Evolutionary conservation across 305 asterid genomes (phyloP).

Genomic region (Fraxinus sp.): DNA sequence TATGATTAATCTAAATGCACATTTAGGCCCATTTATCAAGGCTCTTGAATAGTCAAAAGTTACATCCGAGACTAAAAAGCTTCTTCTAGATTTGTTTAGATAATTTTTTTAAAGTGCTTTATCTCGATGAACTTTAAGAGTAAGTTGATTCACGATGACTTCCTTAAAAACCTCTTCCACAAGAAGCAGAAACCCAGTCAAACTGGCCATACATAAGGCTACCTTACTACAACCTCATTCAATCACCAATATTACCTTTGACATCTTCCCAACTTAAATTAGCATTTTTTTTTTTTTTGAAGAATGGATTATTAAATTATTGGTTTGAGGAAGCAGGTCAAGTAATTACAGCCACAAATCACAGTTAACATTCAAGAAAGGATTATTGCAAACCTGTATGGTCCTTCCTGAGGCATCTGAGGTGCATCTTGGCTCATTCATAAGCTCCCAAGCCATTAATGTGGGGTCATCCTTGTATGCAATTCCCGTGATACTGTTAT

Average conservation of each 20-base stretch:
- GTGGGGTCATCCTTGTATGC: conserved; percentile 71
- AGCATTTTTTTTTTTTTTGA: not conserved
- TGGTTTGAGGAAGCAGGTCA: not conserved
- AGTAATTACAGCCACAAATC: not conserved
- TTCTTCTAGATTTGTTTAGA: not conserved
- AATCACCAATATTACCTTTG: too few relatives aligned
- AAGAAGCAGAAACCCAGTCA: too few relatives aligned
- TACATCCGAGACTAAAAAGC: not conserved
- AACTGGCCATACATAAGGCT: too few relatives aligned
- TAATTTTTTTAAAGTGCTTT: too few relatives aligned
- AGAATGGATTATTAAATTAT: not conserved
- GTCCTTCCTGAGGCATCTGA: conserved; percentile 52
- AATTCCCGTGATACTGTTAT: conserved; percentile 49
- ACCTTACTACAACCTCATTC: too few relatives aligned
- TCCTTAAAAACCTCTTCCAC: too few relatives aligned
- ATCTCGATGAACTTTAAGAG: too few relatives aligned
- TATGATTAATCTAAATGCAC: not conserved
- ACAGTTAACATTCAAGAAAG: not conserved
- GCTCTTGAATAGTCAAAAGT: not conserved
- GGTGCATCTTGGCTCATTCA: conserved; percentile 74
- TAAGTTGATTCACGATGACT: too few relatives aligned
- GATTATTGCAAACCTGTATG: conserved; percentile 40
- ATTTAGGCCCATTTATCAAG: not conserved
- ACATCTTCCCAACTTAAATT: not conserved
- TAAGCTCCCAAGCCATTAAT: conserved; percentile 84